Evolutionary conservation across 2,329 filamentous ascomycete genomes (phyloP).

Genomic region (Aspergillus terreus): DNA sequence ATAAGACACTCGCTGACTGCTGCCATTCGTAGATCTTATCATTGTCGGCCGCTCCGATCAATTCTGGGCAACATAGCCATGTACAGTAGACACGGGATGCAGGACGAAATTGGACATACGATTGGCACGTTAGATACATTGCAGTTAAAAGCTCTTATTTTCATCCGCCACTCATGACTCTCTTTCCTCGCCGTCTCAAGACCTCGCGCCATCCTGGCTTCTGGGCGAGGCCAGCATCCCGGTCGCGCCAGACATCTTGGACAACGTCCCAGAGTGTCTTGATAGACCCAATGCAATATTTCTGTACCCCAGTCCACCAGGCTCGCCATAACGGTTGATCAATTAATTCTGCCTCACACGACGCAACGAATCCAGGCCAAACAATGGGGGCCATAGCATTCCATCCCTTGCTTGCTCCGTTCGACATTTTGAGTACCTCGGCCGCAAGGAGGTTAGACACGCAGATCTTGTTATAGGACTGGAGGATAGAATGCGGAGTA

Average conservation of each 20-base stretch:
- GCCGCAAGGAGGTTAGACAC: constrained; percentile 5
- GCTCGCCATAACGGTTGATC: constrained; percentile 2
- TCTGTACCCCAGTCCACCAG: constrained; percentile 3
- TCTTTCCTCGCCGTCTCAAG: background rate
- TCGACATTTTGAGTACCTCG: constrained; percentile 1
- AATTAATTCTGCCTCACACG: constrained; percentile 4
- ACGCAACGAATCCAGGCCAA: constrained; percentile 8
- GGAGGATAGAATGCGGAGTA: background rate
- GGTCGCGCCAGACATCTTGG: background rate
- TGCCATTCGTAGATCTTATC: background rate
- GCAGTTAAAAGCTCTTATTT: background rate
- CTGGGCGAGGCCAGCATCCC: background rate
- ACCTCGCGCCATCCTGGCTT: constrained; percentile 2
- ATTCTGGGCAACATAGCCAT: background rate
- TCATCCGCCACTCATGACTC: constrained; percentile 6
- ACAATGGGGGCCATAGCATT: constrained; percentile 8
- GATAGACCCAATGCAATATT: constrained; percentile 2
- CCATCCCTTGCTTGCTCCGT: background rate
- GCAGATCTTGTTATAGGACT: background rate
- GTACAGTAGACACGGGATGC: too few species aligned
- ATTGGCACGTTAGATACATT: background rate
- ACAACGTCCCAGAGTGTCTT: constrained; percentile 1
- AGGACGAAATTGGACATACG: too few species aligned
- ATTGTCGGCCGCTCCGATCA: background rate
- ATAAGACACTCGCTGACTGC: background rate